Conservation (phyloP, 768 basidiomycete species). For the Fomitopsis serialis region DNA sequence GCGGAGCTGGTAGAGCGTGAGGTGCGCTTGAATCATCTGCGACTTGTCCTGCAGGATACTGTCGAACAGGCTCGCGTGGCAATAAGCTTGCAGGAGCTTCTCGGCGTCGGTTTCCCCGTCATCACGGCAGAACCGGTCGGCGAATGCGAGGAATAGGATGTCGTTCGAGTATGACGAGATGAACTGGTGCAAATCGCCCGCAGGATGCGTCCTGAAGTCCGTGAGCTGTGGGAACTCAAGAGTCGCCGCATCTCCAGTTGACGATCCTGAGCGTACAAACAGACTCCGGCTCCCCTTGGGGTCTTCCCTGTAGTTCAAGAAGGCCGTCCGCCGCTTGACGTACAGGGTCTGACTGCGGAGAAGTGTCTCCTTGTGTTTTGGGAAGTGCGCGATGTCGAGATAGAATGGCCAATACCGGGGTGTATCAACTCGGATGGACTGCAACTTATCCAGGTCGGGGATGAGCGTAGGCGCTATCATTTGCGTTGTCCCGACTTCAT, state of each 20-base stretch:
- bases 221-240: constrained; percentile 81
- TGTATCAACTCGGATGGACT: constrained; percentile 84
- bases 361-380: constrained; percentile 63
- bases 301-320: constrained; percentile 90
- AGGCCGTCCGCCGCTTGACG: constrained; percentile 89
- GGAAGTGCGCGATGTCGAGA: constrained; percentile 66
- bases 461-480: constrained; percentile 91
- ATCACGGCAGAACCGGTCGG: constrained; percentile 67
- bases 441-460: constrained; percentile 77
- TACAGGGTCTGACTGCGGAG: constrained; percentile 78
- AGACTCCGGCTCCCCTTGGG: constrained; percentile 89
- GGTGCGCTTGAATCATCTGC: constrained; percentile 66
- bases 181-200: constrained; percentile 76
- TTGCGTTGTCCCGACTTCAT: constrained; percentile 59
- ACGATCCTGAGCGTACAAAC: constrained; percentile 82
- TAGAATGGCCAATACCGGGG: constrained; percentile 95
- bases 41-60: constrained; percentile 91
- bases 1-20: constrained; percentile 67
- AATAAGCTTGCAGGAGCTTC: constrained; percentile 61
- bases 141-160: constrained; percentile 72
- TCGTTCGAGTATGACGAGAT: constrained; percentile 86
- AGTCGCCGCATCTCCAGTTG: constrained; percentile 77
- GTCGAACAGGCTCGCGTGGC: constrained; percentile 75
- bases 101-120: constrained; percentile 56
- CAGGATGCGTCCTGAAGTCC: constrained; percentile 59